These are phyloP conservation scores for Dendrobium nobile DNA, from an alignment of 106 monocot genomes.

Conservation along the genomic window DNA sequence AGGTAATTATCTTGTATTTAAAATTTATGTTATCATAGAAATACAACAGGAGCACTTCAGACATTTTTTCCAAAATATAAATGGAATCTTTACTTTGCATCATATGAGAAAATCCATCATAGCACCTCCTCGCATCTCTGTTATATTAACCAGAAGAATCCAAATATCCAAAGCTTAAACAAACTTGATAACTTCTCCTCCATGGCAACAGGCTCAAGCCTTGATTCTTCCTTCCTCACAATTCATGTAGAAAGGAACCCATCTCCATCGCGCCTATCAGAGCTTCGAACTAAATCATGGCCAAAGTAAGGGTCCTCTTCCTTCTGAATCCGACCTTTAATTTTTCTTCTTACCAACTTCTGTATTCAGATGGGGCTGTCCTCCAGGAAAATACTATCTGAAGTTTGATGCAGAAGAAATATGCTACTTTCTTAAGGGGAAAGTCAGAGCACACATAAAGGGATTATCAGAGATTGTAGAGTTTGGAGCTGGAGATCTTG, in stretches of 20 bases:
- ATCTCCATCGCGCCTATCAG: slow-evolving; percentile 27
- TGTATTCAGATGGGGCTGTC: slow-evolving; percentile 46
- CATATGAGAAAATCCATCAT: neutral
- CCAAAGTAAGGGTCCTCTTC: slow-evolving; percentile 42
- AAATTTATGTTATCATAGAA: neutral
- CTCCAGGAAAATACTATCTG: slow-evolving; percentile 44
- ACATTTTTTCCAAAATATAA: neutral
- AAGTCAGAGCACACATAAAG: slow-evolving; percentile 47
- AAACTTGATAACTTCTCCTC: neutral
- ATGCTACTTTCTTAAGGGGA: slow-evolving; percentile 55
- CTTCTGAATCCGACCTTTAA: neutral
- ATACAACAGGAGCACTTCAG: neutral
- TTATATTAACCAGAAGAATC: neutral
- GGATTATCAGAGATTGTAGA: slow-evolving; percentile 43
- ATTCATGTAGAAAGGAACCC: slow-evolving; percentile 58
- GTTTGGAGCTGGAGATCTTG: slow-evolving; percentile 68
- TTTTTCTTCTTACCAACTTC: neutral
- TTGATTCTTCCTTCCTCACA: slow-evolving; percentile 8
- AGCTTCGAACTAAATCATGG: slow-evolving; percentile 66
- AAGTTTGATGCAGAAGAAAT: slow-evolving; percentile 69
- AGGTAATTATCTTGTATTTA: neutral
- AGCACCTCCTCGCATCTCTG: too few species aligned
- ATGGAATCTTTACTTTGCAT: neutral
- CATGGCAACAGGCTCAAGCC: slow-evolving; percentile 40
- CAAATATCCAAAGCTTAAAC: neutral